Evolutionary conservation across 1,284 basidiomycete genomes (phyloP), one percentile per base, ranked within the genome.

Genomic region (Meripilus lineatus): DNA sequence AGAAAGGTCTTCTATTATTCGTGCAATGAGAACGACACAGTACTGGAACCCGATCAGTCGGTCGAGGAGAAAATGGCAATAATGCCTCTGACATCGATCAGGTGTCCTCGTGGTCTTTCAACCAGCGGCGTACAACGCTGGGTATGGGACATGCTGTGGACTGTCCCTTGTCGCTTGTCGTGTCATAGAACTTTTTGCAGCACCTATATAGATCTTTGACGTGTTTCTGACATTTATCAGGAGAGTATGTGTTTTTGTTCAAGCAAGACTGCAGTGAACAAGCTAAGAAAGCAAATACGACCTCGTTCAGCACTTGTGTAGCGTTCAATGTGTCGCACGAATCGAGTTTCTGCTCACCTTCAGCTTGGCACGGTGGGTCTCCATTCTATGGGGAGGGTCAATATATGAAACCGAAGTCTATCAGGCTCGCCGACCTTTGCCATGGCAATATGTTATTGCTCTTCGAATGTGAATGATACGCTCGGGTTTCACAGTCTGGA

Each of bases 81-180:
- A n/a, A n/a, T n/a, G n/a, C n/a, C n/a, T n/a, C n/a, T 30, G 28
- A 30, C 28, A 30, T 30, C 10, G n/a, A 10, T 30, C 8, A 13
- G 18, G 10, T 36, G 8, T 13, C 18, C 17, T 36, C 18, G 58
- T 83, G 78, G 44, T 65, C 66, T 54, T 75, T 77, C 18, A 84
- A 53, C 84, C 83, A 87, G 35, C 74, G 65, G 28, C 69, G 63
- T 1, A 85, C 68, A 3, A 78, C 75, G 25, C 50, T 63, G 23
- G 67, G 68, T 52, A 71, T 68, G 0, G 84, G 83, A 60, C 84
- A 87, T 0, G 81, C 79, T 0, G 77, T 77, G 4, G 81, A 81
- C 48, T 75, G 67, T 5, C 65, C 70, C 38, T 68, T 63, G 17
- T 53, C 63, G n/a, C 57, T 56, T 3, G 58, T 65, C 34, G 57